These are phyloP conservation scores for Antrodiella citrinella DNA, from an alignment of 768 basidiomycete genomes.

Conservation along the genomic window DNA sequence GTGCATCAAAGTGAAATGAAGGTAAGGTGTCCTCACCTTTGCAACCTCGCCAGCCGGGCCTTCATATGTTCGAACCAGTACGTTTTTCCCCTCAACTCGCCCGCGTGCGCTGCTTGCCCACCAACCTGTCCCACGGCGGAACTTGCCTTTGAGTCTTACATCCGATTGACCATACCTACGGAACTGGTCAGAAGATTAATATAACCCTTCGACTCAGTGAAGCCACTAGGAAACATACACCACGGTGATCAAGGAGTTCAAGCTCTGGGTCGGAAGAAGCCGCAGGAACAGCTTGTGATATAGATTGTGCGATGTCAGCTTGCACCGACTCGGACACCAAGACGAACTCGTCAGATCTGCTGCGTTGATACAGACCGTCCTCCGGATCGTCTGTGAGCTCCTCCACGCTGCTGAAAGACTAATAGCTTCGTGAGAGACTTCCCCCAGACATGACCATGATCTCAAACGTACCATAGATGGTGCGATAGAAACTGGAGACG, in stretches of 20 bases:
- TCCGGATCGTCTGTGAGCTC: no score
- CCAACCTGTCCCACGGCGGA: constrained; percentile 35
- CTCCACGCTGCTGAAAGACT: no score
- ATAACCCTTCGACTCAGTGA: no score
- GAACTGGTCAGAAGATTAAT: constrained; percentile 35
- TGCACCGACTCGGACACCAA: constrained; percentile 1
- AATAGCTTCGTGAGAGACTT: no score
- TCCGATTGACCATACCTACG: constrained; percentile 44
- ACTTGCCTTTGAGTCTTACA: constrained; percentile 28
- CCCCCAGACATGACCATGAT: no score
- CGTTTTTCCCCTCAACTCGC: constrained; percentile 30
- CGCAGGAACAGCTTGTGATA: not conserved
- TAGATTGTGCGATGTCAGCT: not conserved
- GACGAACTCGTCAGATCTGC: not conserved
- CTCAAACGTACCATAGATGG: constrained; percentile 9
- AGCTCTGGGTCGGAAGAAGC: not conserved
- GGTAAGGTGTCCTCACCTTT: constrained; percentile 19
- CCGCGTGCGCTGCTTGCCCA: constrained; percentile 37
- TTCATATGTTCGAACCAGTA: constrained; percentile 39
- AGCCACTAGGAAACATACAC: constrained; percentile 1
- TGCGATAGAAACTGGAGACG: constrained; percentile 4
- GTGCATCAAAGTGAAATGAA: no score
- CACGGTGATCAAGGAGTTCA: not conserved
- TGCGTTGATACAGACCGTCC: not conserved
- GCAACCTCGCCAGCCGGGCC: constrained; percentile 24